phyloP scores from a whole-genome alignment of 352 stramenopile species.

The Achlya hypogyna region DNA sequence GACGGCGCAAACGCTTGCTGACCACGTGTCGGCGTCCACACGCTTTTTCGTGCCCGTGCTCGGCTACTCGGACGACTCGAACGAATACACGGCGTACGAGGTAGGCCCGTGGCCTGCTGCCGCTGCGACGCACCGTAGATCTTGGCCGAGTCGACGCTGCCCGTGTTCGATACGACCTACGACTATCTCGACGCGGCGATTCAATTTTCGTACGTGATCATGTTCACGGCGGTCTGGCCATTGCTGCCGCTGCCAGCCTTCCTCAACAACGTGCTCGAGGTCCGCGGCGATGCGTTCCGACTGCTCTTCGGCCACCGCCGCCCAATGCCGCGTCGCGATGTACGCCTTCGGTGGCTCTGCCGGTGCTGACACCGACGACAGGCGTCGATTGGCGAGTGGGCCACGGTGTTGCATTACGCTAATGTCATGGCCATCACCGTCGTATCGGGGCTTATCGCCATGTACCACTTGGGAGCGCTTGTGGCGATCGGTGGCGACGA shows the following conservation, averaged over 20 bases:
- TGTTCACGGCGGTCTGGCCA: conserved; percentile 86
- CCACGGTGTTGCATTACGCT: conserved; percentile 75
- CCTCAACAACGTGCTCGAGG: conserved; percentile 77
- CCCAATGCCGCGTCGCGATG: conserved; percentile 73
- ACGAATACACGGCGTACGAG: conserved; percentile 81
- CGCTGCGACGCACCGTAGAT: conserved; percentile 24
- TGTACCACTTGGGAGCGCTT: conserved; percentile 79
- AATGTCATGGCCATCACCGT: conserved; percentile 81
- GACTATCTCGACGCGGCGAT: conserved; percentile 85
- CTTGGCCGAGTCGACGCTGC: conserved; percentile 70
- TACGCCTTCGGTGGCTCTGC: neutral
- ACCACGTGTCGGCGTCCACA: conserved; percentile 60
- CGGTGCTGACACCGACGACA: neutral
- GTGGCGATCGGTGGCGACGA: conserved; percentile 23
- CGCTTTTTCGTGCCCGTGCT: conserved; percentile 65
- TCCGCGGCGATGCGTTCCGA: conserved; percentile 74
- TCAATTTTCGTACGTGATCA: conserved; percentile 85
- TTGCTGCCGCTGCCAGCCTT: conserved; percentile 76
- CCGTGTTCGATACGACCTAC: conserved; percentile 72
- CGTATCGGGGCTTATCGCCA: conserved; percentile 71
- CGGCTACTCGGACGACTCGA: conserved; percentile 65
- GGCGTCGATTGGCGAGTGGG: conserved; percentile 77
- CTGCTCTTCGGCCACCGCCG: conserved; percentile 70
- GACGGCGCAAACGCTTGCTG: conserved; percentile 49
- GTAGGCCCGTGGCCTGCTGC: neutral